A percentile compares a stretch with the other conserved stretches of the same genome.
These are phyloP conservation scores for Seiridium cupressi DNA, from an alignment of 2,329 filamentous ascomycete species.

Conservation along the genomic window DNA sequence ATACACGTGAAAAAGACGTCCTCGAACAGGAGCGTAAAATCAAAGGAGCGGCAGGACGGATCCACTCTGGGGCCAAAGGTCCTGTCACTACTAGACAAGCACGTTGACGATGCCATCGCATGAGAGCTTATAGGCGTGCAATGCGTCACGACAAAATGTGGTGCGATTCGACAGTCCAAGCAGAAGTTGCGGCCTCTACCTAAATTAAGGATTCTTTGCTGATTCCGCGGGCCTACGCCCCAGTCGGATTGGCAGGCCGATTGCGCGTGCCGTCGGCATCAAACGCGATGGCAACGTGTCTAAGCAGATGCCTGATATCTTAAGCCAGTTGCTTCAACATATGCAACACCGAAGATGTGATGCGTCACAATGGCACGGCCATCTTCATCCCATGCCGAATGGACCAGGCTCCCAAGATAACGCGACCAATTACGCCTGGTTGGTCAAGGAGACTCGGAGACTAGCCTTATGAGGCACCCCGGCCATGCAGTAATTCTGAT, in stretches of 20 bases:
- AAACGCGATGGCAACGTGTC: not conserved
- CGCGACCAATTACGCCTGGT: not conserved
- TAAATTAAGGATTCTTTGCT: not conserved
- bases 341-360: not conserved
- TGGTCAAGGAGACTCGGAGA: not conserved
- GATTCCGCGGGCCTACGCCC: too few species aligned
- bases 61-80: conserved; percentile 21
- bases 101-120: not conserved
- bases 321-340: not conserved
- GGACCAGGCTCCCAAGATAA: not conserved
- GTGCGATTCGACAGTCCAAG: not conserved
- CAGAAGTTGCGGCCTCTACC: not conserved
- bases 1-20: conserved; percentile 22
- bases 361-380: not conserved
- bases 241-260: too few species aligned
- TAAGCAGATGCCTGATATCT: not conserved
- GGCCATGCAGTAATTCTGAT: not conserved
- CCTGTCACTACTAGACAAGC: conserved; percentile 9
- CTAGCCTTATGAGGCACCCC: too few species aligned
- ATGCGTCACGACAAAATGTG: not conserved
- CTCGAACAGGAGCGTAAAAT: conserved; percentile 26
- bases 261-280: not conserved
- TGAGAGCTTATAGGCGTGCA: not conserved
- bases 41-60: conserved; percentile 21
- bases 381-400: not conserved